These are phyloP conservation scores for Angomonas deanei DNA, from an alignment of 208 protist genomes.

Conservation along the genomic window DNA sequence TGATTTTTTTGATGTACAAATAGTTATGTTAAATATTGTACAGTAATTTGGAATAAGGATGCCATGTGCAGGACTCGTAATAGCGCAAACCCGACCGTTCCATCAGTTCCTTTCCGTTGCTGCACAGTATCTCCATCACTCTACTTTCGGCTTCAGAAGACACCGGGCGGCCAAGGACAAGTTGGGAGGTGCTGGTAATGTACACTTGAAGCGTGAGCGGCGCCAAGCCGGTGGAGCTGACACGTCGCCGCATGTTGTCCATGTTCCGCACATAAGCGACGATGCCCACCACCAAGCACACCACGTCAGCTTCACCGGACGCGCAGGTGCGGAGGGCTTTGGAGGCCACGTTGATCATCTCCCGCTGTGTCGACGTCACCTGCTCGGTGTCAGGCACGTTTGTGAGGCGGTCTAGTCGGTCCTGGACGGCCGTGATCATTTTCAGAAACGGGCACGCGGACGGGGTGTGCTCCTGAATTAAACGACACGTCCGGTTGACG, in stretches of 20 bases:
- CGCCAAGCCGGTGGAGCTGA: slow-evolving; percentile 6
- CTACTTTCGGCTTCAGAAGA: slow-evolving; percentile 12
- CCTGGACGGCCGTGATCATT: slow-evolving; percentile 21
- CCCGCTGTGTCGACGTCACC: background rate
- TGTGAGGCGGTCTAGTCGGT: slow-evolving; percentile 8
- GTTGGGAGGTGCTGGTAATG: slow-evolving; percentile 14
- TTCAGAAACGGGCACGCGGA: slow-evolving; percentile 22
- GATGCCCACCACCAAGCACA: slow-evolving; percentile 31
- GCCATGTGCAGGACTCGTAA: slow-evolving; percentile 25
- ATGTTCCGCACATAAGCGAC: slow-evolving; percentile 31
- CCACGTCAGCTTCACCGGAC: slow-evolving; percentile 22
- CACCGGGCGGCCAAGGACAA: slow-evolving; percentile 11
- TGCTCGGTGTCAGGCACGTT: slow-evolving; percentile 1
- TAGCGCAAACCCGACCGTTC: slow-evolving; percentile 18
- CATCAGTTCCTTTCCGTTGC: slow-evolving; percentile 17
- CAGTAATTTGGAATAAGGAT: slow-evolving; percentile 19
- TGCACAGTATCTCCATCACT: slow-evolving; percentile 14
- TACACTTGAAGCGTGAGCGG: slow-evolving; percentile 2
- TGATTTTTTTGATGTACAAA: background rate
- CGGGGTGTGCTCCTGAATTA: slow-evolving; percentile 24
- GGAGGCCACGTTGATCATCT: slow-evolving; percentile 20
- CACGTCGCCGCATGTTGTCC: slow-evolving; percentile 11
- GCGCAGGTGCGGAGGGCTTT: slow-evolving; percentile 18
- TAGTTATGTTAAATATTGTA: slow-evolving; percentile 13
- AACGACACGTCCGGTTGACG: slow-evolving; percentile 31